phyloP scores from a whole-genome alignment of 345 rosid genomes.

The Gossypium longicalyx region DNA sequence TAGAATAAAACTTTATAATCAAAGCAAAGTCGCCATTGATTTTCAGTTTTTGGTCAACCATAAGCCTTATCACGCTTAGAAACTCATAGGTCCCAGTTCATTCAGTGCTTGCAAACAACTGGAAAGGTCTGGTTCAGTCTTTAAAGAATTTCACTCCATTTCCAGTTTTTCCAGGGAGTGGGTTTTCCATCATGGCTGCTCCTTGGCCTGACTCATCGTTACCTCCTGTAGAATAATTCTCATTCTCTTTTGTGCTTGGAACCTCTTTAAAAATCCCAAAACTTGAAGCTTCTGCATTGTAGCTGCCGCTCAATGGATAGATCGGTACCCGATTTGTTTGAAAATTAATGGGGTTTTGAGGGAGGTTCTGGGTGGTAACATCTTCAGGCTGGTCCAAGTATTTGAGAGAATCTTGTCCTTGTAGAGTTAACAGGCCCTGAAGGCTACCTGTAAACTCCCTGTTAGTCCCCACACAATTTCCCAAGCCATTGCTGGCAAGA shows the following conservation, averaged over 20 bases:
- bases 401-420: neutral
- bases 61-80: neutral
- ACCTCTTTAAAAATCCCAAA: neutral
- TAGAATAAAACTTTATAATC: neutral
- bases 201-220: neutral
- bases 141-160: neutral
- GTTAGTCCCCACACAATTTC: slow-evolving; percentile 3
- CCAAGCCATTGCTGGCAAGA: neutral
- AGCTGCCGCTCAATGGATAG: neutral
- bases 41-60: neutral
- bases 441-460: neutral
- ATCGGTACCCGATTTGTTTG: neutral
- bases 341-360: neutral
- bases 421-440: neutral
- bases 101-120: neutral
- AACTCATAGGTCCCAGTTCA: neutral
- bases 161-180: neutral
- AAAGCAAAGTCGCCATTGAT: neutral
- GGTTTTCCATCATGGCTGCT: neutral
- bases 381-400: neutral
- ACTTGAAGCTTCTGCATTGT: too few species aligned
- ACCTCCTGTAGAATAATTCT: neutral
- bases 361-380: neutral
- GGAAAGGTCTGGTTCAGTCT: neutral
- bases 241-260: neutral